These are phyloP conservation scores for Macrophomina tecta DNA, from an alignment of 2,329 filamentous ascomycete species.

Conservation along the genomic window DNA sequence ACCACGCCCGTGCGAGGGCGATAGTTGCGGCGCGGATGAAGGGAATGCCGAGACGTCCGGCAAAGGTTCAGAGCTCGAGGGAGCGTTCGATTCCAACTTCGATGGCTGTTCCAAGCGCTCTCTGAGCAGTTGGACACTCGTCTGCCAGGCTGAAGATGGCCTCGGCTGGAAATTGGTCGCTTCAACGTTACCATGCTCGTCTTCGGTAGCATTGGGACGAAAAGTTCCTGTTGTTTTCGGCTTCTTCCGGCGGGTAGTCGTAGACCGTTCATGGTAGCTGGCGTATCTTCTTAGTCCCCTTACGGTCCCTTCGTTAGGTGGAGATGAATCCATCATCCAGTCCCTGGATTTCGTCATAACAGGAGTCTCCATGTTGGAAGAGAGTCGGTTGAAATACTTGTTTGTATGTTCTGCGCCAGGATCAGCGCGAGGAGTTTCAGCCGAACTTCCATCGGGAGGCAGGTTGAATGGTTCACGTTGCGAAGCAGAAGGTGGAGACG, in stretches of 20 bases:
- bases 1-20: conserved; percentile 40
- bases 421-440: conserved; percentile 52
- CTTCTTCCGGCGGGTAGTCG: conserved; percentile 45
- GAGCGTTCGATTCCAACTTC: conserved; percentile 37
- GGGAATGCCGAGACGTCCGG: conserved; percentile 38
- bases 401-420: conserved; percentile 56
- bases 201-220: conserved; percentile 36
- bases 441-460: conserved; percentile 26
- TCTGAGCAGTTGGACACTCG: conserved; percentile 52
- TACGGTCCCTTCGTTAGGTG: conserved; percentile 53
- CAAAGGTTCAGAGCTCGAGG: conserved; percentile 56
- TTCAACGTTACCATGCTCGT: conserved; percentile 1
- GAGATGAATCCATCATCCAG: conserved; percentile 54
- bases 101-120: conserved; percentile 48
- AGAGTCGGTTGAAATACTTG: conserved; percentile 45
- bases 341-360: conserved; percentile 48
- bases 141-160: conserved; percentile 35
- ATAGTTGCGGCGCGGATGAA: conserved; percentile 5
- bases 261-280: conserved; percentile 58
- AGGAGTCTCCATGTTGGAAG: conserved; percentile 46
- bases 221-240: conserved; percentile 45
- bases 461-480: conserved; percentile 45
- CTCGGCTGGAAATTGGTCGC: conserved; percentile 15
- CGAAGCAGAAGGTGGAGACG: conserved; percentile 50
- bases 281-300: conserved; percentile 56